Conservation (phyloP, 2,329 filamentous ascomycete genomes). For the Calcarisporium arbuscula region DNA sequence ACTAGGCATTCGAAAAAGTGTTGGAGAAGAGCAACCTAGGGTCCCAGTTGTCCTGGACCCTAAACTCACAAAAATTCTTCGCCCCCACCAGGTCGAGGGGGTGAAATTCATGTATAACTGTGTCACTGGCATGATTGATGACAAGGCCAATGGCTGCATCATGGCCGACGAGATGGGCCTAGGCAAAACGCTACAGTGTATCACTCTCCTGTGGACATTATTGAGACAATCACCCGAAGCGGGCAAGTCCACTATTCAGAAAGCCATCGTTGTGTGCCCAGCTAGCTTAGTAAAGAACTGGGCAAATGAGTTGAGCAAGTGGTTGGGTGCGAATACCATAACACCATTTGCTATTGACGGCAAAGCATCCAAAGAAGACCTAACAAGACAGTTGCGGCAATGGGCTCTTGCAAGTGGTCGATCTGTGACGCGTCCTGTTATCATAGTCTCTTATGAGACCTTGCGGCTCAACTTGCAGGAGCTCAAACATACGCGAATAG, state of each 20-base stretch:
- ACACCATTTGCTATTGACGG: constrained; percentile 94
- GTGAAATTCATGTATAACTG: constrained; percentile 96
- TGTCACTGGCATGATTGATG: constrained; percentile 90
- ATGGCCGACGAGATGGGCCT: constrained; percentile 99
- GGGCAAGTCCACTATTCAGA: constrained; percentile 90
- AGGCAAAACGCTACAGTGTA: constrained; percentile 96
- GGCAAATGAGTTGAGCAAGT: constrained; percentile 95
- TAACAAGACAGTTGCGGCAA: constrained; percentile 83
- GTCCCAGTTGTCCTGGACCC: constrained; percentile 99
- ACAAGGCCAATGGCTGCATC: constrained; percentile 92
- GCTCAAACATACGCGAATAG: constrained; percentile 83
- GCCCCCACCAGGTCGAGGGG: constrained; percentile 95
- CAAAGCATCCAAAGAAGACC: constrained; percentile 89
- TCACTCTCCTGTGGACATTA: constrained; percentile 92
- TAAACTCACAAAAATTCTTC: constrained; percentile 76
- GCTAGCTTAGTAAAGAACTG: constrained; percentile 96
- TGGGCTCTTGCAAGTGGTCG: constrained; percentile 94
- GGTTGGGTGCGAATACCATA: constrained; percentile 87
- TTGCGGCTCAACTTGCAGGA: constrained; percentile 86
- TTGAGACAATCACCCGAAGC: constrained; percentile 93
- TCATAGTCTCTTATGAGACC: constrained; percentile 98
- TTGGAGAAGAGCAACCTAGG: constrained; percentile 70
- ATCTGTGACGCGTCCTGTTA: constrained; percentile 80
- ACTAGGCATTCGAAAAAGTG: constrained; percentile 84
- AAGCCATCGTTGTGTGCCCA: constrained; percentile 93